Percentiles rank a stretch among this genome's conserved stretches.
Evolutionary conservation across 495 filamentous ascomycete species (phyloP).

Genomic region (Neurospora intermedia): DNA sequence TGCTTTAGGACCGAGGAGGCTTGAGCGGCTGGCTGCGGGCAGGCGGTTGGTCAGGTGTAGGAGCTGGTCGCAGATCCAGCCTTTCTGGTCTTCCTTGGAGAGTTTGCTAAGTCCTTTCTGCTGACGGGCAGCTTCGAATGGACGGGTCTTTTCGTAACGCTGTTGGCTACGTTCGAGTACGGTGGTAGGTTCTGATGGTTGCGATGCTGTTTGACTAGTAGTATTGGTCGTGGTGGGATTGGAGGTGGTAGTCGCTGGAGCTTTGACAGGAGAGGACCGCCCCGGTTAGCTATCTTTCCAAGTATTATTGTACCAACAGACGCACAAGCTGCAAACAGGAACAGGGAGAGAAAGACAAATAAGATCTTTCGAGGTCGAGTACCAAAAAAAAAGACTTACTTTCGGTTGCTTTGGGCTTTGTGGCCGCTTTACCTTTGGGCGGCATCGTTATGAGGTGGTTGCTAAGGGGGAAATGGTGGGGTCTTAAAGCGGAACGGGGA

Average conservation of each 20-base stretch:
- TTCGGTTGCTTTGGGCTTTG: slow-evolving; percentile 20
- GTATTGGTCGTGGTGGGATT: not conserved
- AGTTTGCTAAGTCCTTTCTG: slow-evolving; percentile 25
- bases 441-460: slow-evolving; percentile 19
- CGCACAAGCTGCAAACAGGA: not conserved
- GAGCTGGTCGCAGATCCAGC: slow-evolving; percentile 15
- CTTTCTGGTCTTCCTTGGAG: slow-evolving; percentile 25
- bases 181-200: slow-evolving; percentile 17
- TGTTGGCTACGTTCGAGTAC: slow-evolving; percentile 25
- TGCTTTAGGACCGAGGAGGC: slow-evolving; percentile 29
- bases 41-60: slow-evolving; percentile 23
- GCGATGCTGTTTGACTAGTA: not conserved
- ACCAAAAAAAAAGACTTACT: slow-evolving; percentile 8
- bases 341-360: not conserved
- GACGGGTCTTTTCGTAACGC: slow-evolving; percentile 27
- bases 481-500: not conserved
- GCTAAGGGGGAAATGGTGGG: slow-evolving; percentile 3
- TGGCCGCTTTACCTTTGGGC: slow-evolving; percentile 21
- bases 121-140: slow-evolving; percentile 16
- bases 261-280: not conserved
- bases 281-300: not conserved
- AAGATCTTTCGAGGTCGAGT: not conserved
- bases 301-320: not conserved
- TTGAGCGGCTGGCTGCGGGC: slow-evolving; percentile 9
- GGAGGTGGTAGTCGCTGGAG: not conserved